Evolutionary conservation across 352 stramenopile genomes (phyloP), one percentile per base, ranked within the genome.

Genomic region (Phytophthora kernoviae): DNA sequence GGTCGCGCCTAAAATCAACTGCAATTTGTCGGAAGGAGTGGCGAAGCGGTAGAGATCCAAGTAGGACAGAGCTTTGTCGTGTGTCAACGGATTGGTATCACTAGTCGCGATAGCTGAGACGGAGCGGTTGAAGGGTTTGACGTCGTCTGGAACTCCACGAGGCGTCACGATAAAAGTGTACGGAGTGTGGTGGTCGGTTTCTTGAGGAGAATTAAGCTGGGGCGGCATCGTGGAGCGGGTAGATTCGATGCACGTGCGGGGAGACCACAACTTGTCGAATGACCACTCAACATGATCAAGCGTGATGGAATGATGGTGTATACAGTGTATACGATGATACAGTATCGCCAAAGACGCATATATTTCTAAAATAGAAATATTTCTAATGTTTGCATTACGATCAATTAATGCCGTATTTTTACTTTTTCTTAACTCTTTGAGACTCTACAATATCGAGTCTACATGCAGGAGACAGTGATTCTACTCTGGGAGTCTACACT

Each of bases 1-100:
- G 24, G 79, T 3, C 21, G 70, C 26, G 0, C 70, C 72, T 14
- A 81, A 21, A 5, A 22, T 49, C 5, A 85, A 57, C 21, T 67
- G 46, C 15, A 70, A 14, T 47, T 63, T 77, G 56, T 85, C 75
- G 5, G 39, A 32, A 7, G 20, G 42, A 4, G 69, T 68, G 11
- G 73, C 73, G 34, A 73, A 81, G 17, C 66, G 68, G 36, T 81
- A 79, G 44, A 81, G 58, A 24, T 67, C 27, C 39, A 64, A 48
- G 57, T 72, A 76, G 4, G 55, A 40, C 3, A 56, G 45, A 12
- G 30, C 21, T 2, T 42, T 18, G 45, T 54, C 54, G 11, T 61
- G 2, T 39, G 36, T 12, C 20, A 45, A 26, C 7, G 8, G 14
- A 4, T 43, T 24, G 11, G 10, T 22, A 4, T 36, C 14, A 4